Evolutionary conservation across 2,329 filamentous ascomycete genomes (phyloP).

Genomic region (Scleromitrula shiraiana): DNA sequence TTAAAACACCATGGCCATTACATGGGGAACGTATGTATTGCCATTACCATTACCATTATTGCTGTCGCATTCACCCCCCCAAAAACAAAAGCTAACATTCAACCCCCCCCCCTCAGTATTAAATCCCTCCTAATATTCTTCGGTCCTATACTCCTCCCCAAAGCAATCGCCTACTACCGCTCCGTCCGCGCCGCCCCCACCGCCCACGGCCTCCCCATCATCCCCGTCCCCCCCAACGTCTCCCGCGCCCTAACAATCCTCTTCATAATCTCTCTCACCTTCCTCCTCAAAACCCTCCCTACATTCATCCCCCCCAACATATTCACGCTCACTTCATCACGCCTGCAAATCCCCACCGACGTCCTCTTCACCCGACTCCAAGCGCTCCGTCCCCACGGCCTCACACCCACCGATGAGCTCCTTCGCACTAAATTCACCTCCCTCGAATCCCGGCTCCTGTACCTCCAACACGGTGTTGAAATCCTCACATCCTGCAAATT

Average conservation of each 20-base stretch:
- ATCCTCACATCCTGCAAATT: slow-evolving; percentile 72
- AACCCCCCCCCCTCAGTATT: slow-evolving; percentile 29
- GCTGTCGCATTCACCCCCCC: too few species aligned
- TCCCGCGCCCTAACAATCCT: slow-evolving; percentile 54
- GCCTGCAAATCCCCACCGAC: slow-evolving; percentile 77
- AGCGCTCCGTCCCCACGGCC: slow-evolving; percentile 40
- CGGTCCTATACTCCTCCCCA: slow-evolving; percentile 64
- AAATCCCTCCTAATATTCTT: slow-evolving; percentile 44
- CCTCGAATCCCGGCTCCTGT: slow-evolving; percentile 67
- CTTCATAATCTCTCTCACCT: slow-evolving; percentile 41
- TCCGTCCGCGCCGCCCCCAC: slow-evolving; percentile 39
- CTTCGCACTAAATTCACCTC: slow-evolving; percentile 63
- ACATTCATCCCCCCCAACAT: slow-evolving; percentile 69
- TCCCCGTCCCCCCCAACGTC: slow-evolving; percentile 46
- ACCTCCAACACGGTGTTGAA: slow-evolving; percentile 73
- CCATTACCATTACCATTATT: too few species aligned
- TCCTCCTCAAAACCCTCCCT: slow-evolving; percentile 58
- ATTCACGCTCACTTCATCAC: slow-evolving; percentile 68
- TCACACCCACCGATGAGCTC: slow-evolving; percentile 53
- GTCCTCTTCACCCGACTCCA: slow-evolving; percentile 73
- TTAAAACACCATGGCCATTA: slow-evolving; percentile 33
- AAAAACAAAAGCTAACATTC: neutral
- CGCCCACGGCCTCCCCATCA: slow-evolving; percentile 40
- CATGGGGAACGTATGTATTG: slow-evolving; percentile 42
- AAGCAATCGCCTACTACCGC: slow-evolving; percentile 57